Evolutionary conservation across 2,329 filamentous ascomycete species (phyloP), one percentile per base, ranked within the genome.

Genomic region (Chaetomium strumarium): DNA sequence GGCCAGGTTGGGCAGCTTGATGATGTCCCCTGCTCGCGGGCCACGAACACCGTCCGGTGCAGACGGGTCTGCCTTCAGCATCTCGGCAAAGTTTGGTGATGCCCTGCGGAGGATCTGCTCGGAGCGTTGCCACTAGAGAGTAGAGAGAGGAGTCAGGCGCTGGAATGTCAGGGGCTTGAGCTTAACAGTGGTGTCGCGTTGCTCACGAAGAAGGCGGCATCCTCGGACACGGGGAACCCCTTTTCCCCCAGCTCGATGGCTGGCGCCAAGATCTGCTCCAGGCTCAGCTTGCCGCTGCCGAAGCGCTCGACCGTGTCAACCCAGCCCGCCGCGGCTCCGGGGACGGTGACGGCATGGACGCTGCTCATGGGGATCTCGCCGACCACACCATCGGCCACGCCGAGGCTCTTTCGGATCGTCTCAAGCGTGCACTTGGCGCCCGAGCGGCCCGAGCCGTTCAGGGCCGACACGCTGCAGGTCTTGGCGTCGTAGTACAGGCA

Each of bases 391-490:
- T 81, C 77, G 1, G 77, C 73, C 13, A 93, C 63, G 0, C 81
- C 82, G 20, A 97, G 75, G 57, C 86, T 84, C 52, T 78, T 76
- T 20, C 88, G 80, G 50, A 95, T 78, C 31, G 75, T 77, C 49
- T 90, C 84, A 1, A 95, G 75, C 0, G 84, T 87, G 57, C 74
- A 83, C 36, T 85, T 82, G 47, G 72, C 76, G 5, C 88, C 84
- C 3, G 90, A 82, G 29, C 93, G 84, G n/a, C 93, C 93, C 1
- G 91, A 96, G 17, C 91, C 93, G 69, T 99, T 99, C 69, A 97
- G 74, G 10, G 90, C 88, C 50, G 84, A 85, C 9, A 97, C 85
- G 58, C 87, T 86, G 65, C 87, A 86, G 0, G 85, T 88, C 61
- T 85, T 80, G 39, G 90, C 89, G 66, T 95, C 81, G 74, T 92